A percentile compares a stretch with the other conserved stretches of the same genome.
Evolutionary conservation across 495 filamentous ascomycete species (phyloP).

Genomic region (Xylaria curta): DNA sequence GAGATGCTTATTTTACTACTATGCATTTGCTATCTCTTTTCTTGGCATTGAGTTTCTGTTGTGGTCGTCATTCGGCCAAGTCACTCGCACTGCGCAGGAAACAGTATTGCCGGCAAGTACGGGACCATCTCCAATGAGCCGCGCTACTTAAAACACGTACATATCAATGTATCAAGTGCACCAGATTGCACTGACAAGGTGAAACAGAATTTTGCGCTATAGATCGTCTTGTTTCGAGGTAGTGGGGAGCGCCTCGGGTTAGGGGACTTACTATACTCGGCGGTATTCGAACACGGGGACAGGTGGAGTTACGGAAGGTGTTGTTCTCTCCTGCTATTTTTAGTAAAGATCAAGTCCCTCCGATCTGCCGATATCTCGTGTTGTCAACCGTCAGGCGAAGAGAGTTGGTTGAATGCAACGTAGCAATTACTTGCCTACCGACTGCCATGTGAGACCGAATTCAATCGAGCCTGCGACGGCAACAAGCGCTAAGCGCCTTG

Average conservation of each 20-base stretch:
- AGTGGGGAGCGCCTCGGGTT: not conserved
- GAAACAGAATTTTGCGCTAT: not conserved
- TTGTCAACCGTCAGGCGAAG: not conserved
- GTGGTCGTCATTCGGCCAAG: not conserved
- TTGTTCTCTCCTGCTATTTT: slow-evolving; percentile 7
- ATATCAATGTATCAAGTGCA: not conserved
- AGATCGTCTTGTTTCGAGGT: not conserved
- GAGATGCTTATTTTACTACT: no score
- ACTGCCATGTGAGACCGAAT: not conserved
- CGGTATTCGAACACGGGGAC: not conserved
- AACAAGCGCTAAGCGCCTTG: not conserved
- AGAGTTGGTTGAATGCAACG: slow-evolving; percentile 17
- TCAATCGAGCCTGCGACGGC: not conserved
- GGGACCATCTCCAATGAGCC: not conserved
- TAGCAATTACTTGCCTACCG: not conserved
- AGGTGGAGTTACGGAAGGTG: slow-evolving; percentile 9
- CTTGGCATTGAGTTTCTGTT: no score
- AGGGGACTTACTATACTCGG: not conserved
- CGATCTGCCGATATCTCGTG: not conserved
- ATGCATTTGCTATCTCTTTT: no score
- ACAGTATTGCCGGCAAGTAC: not conserved
- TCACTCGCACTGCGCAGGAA: not conserved
- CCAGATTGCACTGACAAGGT: not conserved
- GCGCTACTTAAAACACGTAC: not conserved
- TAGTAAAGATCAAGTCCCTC: not conserved